phyloP scores from a whole-genome alignment of 2,329 filamentous ascomycete species.

The Aspergillus fumigatiaffinis region DNA sequence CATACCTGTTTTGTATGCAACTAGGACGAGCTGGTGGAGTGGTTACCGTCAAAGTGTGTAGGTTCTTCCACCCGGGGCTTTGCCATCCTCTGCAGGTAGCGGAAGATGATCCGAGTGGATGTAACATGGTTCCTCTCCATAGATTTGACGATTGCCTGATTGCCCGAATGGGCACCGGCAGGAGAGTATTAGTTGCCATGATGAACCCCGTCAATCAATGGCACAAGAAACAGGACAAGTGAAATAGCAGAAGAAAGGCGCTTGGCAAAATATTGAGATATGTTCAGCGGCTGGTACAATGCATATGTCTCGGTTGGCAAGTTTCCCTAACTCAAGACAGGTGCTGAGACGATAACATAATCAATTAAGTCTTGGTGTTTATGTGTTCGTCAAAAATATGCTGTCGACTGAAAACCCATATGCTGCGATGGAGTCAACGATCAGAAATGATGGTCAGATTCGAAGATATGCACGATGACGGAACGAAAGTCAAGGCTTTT shows the following conservation, averaged over 20 bases:
- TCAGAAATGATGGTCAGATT: neutral
- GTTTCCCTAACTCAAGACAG: neutral
- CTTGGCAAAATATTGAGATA: neutral
- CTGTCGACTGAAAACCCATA: neutral
- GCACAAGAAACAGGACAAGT: neutral
- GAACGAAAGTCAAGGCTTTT: neutral
- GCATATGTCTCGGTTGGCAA: neutral
- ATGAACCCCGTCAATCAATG: neutral
- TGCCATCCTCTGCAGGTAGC: constrained; percentile 3
- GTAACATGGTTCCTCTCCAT: neutral
- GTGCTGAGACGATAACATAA: neutral
- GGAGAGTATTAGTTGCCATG: constrained; percentile 13
- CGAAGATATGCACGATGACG: neutral
- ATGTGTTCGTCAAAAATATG: neutral
- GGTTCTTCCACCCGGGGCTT: neutral
- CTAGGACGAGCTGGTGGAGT: constrained; percentile 3
- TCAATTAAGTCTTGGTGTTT: neutral
- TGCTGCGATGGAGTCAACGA: neutral
- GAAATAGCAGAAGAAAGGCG: neutral
- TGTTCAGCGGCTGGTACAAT: neutral
- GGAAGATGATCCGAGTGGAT: neutral
- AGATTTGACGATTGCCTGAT: constrained; percentile 7
- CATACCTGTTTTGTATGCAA: constrained; percentile 1
- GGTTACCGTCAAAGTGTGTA: constrained; percentile 4
- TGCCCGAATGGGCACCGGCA: constrained; percentile 9